Evolutionary conservation across 306 rosid genomes (phyloP), one percentile per base, ranked within the genome.

Genomic region (Quercus bicolor): DNA sequence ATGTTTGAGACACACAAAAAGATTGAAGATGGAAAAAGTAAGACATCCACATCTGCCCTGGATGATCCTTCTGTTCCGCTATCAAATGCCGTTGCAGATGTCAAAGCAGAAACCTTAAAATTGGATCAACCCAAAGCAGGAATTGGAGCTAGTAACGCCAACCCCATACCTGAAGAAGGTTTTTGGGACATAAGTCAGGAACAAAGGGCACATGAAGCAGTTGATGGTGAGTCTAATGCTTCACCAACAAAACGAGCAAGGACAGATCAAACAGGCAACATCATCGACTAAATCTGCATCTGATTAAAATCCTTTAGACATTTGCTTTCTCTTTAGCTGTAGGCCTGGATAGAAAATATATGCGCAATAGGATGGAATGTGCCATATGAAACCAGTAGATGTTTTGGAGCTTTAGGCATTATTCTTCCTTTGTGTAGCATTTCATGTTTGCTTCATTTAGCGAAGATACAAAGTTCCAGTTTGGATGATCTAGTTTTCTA

Each of bases 1-100:
- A 95, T 95, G 92, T 87, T 93, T 80, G 97, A 95, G 89, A 84
- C 91, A 23, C 98, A 91, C 53, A 87, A 79, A 76, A 89, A 80
- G 75, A 89, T 87, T 78, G 92, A 83, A 61, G 93, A 77, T 76
- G 54, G 60, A 85, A 90, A 80, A 81, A 60, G 48, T 54, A 90
- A 82, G 73, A 77, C 92, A 4, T 60, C 91, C 6, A 77, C 89
- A 1, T 78, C 88, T 57, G 20, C 85, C 72, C 3, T 51, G 55
- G 86, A 84, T 15, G 87, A 80, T 33, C 86, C 88, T 70, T 52
- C 86, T 66, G 59, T 82, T 56, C 57, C 84, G 5, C 15, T 6
- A 3, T 73, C 84, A 65, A 73, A 87, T 48, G 34, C 85, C 51
- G 4, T 51, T 14, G 48, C 68, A 2, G 75, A 53, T 59, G 82